A percentile compares a stretch with the other conserved stretches of the same genome.
Evolutionary conservation across 2,329 filamentous ascomycete genomes (phyloP).

Genomic region (Orbilia quercus): DNA sequence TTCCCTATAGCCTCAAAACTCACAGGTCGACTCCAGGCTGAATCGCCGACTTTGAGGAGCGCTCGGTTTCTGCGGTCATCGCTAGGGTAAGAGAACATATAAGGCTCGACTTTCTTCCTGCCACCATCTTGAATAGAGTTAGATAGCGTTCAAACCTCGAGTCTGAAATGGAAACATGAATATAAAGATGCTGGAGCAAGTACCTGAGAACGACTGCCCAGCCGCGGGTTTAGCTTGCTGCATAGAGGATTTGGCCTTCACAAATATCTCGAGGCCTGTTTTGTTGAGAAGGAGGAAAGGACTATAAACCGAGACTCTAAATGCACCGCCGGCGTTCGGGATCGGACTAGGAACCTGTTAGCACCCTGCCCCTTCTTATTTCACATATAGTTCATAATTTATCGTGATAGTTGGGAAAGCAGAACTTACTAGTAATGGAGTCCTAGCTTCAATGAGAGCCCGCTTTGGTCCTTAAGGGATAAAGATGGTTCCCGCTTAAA

Average conservation of each 20-base stretch:
- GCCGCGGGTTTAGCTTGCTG: slow-evolving; percentile 83
- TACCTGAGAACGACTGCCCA: slow-evolving; percentile 74
- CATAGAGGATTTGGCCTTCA: slow-evolving; percentile 88
- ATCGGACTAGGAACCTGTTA: slow-evolving; percentile 68
- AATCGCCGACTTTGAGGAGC: slow-evolving; percentile 85
- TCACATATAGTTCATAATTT: no score
- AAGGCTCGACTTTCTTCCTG: slow-evolving; percentile 78
- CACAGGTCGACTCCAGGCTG: slow-evolving; percentile 95
- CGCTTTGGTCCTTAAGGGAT: slow-evolving; percentile 84
- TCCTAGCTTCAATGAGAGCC: slow-evolving; percentile 80
- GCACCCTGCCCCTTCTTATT: background rate
- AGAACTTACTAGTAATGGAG: slow-evolving; percentile 81
- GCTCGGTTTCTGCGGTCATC: slow-evolving; percentile 93
- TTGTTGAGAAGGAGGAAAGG: slow-evolving; percentile 96
- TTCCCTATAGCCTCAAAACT: slow-evolving; percentile 98
- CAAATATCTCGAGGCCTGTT: slow-evolving; percentile 86
- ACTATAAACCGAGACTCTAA: slow-evolving; percentile 93
- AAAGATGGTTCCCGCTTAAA: slow-evolving; percentile 85
- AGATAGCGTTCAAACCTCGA: slow-evolving; percentile 4
- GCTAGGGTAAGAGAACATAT: slow-evolving; percentile 94
- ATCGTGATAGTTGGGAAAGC: no score
- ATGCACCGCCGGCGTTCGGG: slow-evolving; percentile 91
- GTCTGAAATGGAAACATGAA: background rate
- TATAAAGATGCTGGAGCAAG: background rate
- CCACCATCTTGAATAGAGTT: slow-evolving; percentile 30